Conservation (phyloP, 1,139 yeast species). For the Geotrichum histeridarum region DNA sequence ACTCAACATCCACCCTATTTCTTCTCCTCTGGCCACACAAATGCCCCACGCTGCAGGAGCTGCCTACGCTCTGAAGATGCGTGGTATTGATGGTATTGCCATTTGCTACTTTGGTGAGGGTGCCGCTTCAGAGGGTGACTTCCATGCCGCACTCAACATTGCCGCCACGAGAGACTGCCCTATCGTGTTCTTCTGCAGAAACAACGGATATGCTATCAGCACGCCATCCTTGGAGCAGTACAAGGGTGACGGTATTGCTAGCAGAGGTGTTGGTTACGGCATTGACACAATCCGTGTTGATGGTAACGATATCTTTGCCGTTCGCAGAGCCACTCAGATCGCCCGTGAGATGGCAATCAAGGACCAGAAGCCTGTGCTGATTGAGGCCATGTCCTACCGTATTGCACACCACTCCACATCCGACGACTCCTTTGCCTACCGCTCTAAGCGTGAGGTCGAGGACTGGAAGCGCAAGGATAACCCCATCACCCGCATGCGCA, state of each 20-base stretch:
- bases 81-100: slow-evolving; percentile 29
- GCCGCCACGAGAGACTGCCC: slow-evolving; percentile 39
- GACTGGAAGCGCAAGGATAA: slow-evolving; percentile 38
- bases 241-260: slow-evolving; percentile 39
- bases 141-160: slow-evolving; percentile 39
- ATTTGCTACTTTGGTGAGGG: slow-evolving; percentile 40
- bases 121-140: slow-evolving; percentile 40
- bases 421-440: slow-evolving; percentile 39
- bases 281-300: slow-evolving; percentile 38
- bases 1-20: slow-evolving; percentile 37
- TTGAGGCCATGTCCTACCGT: slow-evolving; percentile 39
- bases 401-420: slow-evolving; percentile 39
- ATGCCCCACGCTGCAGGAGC: slow-evolving; percentile 40
- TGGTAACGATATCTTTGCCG: slow-evolving; percentile 38
- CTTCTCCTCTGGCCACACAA: slow-evolving; percentile 38
- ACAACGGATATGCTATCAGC: slow-evolving; percentile 39
- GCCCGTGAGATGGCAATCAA: slow-evolving; percentile 34
- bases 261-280: slow-evolving; percentile 38
- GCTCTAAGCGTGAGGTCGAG: slow-evolving; percentile 36
- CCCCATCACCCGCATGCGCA: slow-evolving; percentile 36
- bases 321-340: slow-evolving; percentile 32
- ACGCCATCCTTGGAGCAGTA: slow-evolving; percentile 38
- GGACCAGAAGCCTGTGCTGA: slow-evolving; percentile 35
- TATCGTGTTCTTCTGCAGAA: slow-evolving; percentile 36
- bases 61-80: slow-evolving; percentile 37